phyloP scores from a whole-genome alignment of 257 asterid genomes.

The Linaria vulgaris region DNA sequence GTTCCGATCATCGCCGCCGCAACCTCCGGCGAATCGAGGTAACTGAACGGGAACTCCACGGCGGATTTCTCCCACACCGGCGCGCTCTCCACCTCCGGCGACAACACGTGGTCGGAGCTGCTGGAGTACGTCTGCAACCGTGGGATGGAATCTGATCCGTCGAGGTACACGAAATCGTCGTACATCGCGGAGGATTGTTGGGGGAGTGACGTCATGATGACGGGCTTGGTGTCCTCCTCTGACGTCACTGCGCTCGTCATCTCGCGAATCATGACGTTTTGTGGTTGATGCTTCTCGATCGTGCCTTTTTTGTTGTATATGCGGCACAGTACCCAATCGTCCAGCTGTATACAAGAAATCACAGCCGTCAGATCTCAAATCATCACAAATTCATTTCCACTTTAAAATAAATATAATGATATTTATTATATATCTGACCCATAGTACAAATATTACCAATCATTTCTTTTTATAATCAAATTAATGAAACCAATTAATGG shows the following conservation, averaged over 20 bases:
- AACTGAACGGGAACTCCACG: conserved; percentile 46
- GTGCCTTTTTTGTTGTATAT: conserved; percentile 58
- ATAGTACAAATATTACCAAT: not conserved
- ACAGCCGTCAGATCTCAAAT: not conserved
- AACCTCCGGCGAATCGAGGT: conserved; percentile 40
- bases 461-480: not conserved
- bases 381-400: not conserved
- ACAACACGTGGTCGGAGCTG: conserved; percentile 34
- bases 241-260: conserved; percentile 19
- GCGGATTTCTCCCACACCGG: conserved; percentile 44
- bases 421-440: too few relatives aligned
- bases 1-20: conserved; percentile 34
- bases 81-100: conserved; percentile 33
- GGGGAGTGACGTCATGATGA: conserved; percentile 26
- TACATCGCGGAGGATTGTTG: conserved; percentile 15
- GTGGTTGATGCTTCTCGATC: conserved; percentile 33
- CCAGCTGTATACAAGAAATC: conserved; percentile 36
- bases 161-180: conserved; percentile 32
- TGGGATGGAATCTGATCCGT: conserved; percentile 30
- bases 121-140: conserved; percentile 31
- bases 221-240: conserved; percentile 44
- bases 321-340: conserved; percentile 70
- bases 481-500: not conserved
- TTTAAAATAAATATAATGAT: too few relatives aligned
- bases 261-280: conserved; percentile 18